Evolutionary conservation across 345 rosid species (phyloP).

Genomic region (Rubroshorea leprosula): DNA sequence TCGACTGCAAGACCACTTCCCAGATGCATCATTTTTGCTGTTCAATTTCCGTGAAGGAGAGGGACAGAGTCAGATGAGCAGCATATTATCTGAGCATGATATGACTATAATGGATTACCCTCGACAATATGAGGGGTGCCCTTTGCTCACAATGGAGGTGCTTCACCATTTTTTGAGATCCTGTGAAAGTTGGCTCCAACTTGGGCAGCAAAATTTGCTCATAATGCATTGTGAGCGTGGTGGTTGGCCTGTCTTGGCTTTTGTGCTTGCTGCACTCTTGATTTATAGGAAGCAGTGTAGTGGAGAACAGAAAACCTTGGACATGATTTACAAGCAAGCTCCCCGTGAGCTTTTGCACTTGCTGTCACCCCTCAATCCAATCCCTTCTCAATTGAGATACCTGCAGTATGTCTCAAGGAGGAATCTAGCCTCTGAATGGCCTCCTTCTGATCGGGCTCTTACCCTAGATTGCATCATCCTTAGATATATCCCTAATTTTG

Average conservation of each 20-base stretch:
- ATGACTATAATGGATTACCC: conserved; percentile 97
- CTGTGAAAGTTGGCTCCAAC: conserved; percentile 91
- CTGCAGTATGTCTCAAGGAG: conserved; percentile 88
- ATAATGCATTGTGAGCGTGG: conserved; percentile 89
- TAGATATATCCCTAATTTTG: conserved; percentile 67
- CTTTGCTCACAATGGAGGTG: conserved; percentile 71
- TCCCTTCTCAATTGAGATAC: conserved; percentile 85
- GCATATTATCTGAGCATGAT: conserved; percentile 58
- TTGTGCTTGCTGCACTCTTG: conserved; percentile 75
- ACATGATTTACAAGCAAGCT: conserved; percentile 89
- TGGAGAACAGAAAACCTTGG: conserved; percentile 82
- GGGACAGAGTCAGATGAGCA: conserved; percentile 47
- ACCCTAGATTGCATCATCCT: conserved; percentile 81
- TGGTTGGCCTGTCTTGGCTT: conserved; percentile 87
- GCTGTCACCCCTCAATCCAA: conserved; percentile 73
- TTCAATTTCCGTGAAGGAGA: conserved; percentile 88
- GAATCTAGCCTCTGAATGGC: conserved; percentile 85
- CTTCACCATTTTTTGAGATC: conserved; percentile 91
- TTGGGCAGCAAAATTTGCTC: conserved; percentile 66
- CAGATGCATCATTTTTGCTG: conserved; percentile 74
- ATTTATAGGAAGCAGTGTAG: conserved; percentile 77
- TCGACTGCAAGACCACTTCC: conserved; percentile 66
- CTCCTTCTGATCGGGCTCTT: conserved; percentile 87
- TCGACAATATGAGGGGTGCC: conserved; percentile 88
- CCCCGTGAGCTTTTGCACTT: conserved; percentile 79